Evolutionary conservation across 1,284 basidiomycete species (phyloP).

Genomic region (Cutaneotrichosporon sp.): DNA sequence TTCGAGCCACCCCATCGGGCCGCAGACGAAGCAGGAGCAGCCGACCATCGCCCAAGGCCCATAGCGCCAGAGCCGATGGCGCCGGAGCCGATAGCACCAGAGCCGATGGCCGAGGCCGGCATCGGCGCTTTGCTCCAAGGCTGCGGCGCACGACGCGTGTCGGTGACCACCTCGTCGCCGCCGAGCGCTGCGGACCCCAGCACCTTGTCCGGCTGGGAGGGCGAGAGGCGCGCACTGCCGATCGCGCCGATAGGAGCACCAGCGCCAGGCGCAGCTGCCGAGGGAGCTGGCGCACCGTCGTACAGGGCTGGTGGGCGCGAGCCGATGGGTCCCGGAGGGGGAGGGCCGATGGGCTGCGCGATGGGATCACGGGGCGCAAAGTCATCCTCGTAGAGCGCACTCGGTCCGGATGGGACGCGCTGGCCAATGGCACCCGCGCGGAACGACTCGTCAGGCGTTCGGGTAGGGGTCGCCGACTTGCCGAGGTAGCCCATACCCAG

Average conservation of each 20-base stretch:
- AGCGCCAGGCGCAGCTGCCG: constrained; percentile 6
- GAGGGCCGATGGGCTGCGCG: constrained; percentile 3
- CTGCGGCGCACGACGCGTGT: constrained; percentile 26
- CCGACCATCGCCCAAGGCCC: constrained; percentile 35
- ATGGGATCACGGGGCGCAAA: constrained; percentile 16
- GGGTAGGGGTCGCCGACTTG: constrained; percentile 17
- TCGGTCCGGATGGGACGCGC: constrained; percentile 18
- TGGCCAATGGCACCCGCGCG: constrained; percentile 39
- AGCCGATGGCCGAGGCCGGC: constrained; percentile 4
- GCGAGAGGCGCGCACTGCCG: constrained; percentile 20
- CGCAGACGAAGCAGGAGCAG: too few relatives aligned
- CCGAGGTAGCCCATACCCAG: constrained; percentile 46
- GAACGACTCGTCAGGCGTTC: constrained; percentile 42
- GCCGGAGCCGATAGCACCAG: constrained; percentile 23
- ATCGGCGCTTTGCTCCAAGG: constrained; percentile 23
- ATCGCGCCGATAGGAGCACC: constrained; percentile 11
- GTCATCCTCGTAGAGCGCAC: constrained; percentile 21
- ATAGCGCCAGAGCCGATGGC: constrained; percentile 24
- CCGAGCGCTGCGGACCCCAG: constrained; percentile 46
- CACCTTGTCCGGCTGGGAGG: constrained; percentile 36
- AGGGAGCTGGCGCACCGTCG: constrained; percentile 4
- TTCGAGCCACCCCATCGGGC: too few relatives aligned
- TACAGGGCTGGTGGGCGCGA: constrained; percentile 11
- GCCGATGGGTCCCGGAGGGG: constrained; percentile 21
- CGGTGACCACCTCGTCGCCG: constrained; percentile 41